A percentile compares a stretch with the other conserved stretches of the same genome.
Evolutionary conservation across 257 asterid genomes (phyloP).

Genomic region (Prunella vulgaris): DNA sequence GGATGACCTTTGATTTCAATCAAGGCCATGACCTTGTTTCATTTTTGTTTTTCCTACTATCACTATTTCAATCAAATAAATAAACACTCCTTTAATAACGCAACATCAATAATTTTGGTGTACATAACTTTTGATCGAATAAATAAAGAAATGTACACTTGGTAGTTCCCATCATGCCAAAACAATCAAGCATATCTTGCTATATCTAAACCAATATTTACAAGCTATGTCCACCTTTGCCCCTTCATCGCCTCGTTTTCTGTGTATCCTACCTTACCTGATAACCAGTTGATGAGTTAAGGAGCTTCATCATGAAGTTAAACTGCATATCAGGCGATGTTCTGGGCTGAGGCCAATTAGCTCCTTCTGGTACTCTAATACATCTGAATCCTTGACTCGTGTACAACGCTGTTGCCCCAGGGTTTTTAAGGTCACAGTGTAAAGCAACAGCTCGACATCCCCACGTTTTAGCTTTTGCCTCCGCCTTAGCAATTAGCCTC

Average conservation of each 20-base stretch:
- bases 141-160: neutral
- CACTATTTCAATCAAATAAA: neutral
- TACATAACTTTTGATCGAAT: neutral
- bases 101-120: too few species aligned
- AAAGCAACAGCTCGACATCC: conserved; percentile 86
- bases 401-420: conserved; percentile 68
- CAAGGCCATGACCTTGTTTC: neutral
- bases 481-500: conserved; percentile 65
- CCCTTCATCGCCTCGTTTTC: neutral
- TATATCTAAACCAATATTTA: neutral
- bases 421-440: conserved; percentile 69
- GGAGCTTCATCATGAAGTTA: conserved; percentile 87
- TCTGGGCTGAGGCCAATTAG: conserved; percentile 90
- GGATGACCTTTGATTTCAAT: too few species aligned
- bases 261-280: neutral
- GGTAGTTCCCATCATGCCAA: neutral
- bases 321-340: conserved; percentile 53
- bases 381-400: conserved; percentile 52
- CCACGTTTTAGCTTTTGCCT: conserved; percentile 76
- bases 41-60: too few species aligned
- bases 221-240: neutral
- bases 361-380: conserved; percentile 61
- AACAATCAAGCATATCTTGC: neutral
- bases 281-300: conserved; percentile 20
- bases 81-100: neutral